These are phyloP conservation scores for Quercus berberidifolia DNA, from an alignment of 306 rosid species.

Conservation along the genomic window DNA sequence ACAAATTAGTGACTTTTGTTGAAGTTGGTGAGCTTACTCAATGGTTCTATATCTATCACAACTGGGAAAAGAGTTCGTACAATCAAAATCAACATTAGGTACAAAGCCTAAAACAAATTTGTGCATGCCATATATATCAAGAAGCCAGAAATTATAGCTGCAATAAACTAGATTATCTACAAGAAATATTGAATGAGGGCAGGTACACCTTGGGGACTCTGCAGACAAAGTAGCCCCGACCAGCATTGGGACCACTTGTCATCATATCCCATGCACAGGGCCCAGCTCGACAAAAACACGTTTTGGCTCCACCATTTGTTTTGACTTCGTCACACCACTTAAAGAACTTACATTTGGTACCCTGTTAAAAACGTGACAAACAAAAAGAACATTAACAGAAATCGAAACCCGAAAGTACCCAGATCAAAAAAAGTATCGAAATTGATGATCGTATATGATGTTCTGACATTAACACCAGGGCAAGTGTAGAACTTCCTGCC, in stretches of 20 bases:
- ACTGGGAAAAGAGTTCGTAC: not conserved
- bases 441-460: not conserved
- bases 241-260: not conserved
- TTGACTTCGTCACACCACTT: slow-evolving; percentile 9
- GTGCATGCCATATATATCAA: too few relatives aligned
- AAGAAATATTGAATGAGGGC: not conserved
- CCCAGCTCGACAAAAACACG: slow-evolving; percentile 24
- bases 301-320: not conserved
- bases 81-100: not conserved
- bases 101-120: too few relatives aligned
- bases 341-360: slow-evolving; percentile 1
- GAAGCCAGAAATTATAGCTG: too few relatives aligned
- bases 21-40: not conserved
- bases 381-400: not conserved
- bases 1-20: not conserved
- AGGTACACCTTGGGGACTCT: slow-evolving; percentile 40
- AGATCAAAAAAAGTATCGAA: not conserved
- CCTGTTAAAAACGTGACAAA: not conserved
- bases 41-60: not conserved
- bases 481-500: slow-evolving; percentile 16
- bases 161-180: too few relatives aligned
- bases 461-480: not conserved
- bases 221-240: slow-evolving; percentile 25
- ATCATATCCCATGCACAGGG: not conserved
- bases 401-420: not conserved